A percentile compares a stretch with the other conserved stretches of the same genome.
Evolutionary conservation across 2,329 filamentous ascomycete species (phyloP).

Genomic region (Thermomyces lanuginosus): DNA sequence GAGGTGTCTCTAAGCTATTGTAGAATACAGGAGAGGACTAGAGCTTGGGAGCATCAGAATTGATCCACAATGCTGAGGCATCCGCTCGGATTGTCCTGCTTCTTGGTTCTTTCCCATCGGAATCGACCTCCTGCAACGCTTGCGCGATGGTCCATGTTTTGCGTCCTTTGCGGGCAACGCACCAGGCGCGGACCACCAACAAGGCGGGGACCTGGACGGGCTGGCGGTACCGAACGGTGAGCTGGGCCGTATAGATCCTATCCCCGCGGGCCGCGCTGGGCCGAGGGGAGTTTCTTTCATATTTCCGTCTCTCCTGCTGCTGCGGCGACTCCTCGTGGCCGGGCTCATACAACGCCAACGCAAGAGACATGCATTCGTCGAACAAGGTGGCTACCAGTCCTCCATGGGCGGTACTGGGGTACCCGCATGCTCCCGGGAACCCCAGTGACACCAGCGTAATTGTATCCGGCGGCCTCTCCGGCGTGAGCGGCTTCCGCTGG

Average conservation of each 20-base stretch:
- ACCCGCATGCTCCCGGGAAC: conserved; percentile 22
- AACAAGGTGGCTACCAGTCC: conserved; percentile 26
- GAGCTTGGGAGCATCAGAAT: conserved; percentile 15
- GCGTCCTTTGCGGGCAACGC: conserved; percentile 19
- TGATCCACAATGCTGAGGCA: conserved; percentile 27
- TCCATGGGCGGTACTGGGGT: conserved; percentile 25
- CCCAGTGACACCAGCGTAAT: conserved; percentile 21
- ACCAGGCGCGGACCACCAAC: conserved; percentile 21
- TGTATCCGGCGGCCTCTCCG: conserved; percentile 18
- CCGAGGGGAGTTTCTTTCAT: no score
- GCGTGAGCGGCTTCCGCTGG: conserved; percentile 10
- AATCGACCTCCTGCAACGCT: conserved; percentile 21
- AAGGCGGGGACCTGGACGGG: conserved; percentile 22
- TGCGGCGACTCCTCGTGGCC: conserved; percentile 7
- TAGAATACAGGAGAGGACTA: no score
- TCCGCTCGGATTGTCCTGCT: conserved; percentile 21
- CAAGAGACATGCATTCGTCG: conserved; percentile 30
- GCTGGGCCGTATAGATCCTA: conserved; percentile 22
- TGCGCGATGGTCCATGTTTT: conserved; percentile 28
- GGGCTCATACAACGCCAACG: conserved; percentile 18
- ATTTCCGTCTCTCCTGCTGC: conserved; percentile 10
- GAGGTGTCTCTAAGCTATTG: background rate
- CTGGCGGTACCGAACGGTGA: conserved; percentile 26
- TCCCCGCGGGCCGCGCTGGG: no score
- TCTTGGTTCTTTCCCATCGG: conserved; percentile 18